Conservation (phyloP, 257 asterid genomes). For the Petunia axillaris region DNA sequence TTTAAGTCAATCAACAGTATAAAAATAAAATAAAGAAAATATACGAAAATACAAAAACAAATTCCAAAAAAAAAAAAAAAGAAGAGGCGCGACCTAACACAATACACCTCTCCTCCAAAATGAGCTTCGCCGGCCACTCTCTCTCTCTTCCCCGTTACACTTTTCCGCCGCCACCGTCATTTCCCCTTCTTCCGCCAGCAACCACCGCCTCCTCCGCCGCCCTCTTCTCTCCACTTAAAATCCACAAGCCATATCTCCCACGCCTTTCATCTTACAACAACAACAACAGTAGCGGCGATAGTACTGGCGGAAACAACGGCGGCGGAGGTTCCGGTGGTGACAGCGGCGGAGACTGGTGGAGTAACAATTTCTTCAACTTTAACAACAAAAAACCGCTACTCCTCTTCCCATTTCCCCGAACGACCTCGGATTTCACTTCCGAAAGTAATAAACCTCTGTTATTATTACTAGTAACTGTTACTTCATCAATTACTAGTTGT, state of each 20-base stretch:
- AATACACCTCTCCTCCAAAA: slow-evolving; percentile 21
- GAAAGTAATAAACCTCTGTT: slow-evolving; percentile 12
- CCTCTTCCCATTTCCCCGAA: slow-evolving; percentile 37
- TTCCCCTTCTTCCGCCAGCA: slow-evolving; percentile 31
- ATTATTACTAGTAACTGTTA: slow-evolving; percentile 40
- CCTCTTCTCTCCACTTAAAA: slow-evolving; percentile 29
- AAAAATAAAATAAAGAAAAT: no score
- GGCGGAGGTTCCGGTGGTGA: slow-evolving; percentile 32
- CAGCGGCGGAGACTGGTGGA: slow-evolving; percentile 38
- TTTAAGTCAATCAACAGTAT: no score
- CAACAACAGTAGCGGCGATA: neutral
- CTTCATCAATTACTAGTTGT: slow-evolving; percentile 46
- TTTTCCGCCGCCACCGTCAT: slow-evolving; percentile 34
- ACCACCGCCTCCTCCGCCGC: slow-evolving; percentile 28
- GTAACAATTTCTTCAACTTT: slow-evolving; percentile 48
- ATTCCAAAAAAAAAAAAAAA: neutral
- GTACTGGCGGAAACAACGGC: neutral
- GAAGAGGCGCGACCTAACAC: slow-evolving; percentile 1
- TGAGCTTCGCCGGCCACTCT: slow-evolving; percentile 56
- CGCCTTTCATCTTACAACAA: slow-evolving; percentile 17
- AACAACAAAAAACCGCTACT: slow-evolving; percentile 33
- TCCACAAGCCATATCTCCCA: slow-evolving; percentile 35
- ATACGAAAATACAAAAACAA: neutral
- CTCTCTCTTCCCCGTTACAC: slow-evolving; percentile 24
- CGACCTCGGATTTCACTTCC: neutral